Percentiles rank a stretch among this genome's conserved stretches.
Conservation (phyloP, 345 rosid genomes). For the Ricinus communis region DNA sequence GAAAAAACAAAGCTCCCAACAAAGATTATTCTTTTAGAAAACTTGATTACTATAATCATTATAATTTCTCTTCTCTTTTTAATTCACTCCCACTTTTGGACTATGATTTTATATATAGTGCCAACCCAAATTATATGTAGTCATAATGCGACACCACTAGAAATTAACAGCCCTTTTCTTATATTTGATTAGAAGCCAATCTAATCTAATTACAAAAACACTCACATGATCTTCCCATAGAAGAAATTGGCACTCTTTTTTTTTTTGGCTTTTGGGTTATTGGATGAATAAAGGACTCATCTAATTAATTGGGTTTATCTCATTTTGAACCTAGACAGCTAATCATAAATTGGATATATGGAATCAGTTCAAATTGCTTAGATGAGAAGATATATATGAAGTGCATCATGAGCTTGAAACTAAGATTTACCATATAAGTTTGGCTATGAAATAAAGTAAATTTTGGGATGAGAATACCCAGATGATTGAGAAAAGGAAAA, state of each 20-base stretch:
- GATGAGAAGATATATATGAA: not conserved
- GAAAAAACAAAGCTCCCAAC: constrained; percentile 18
- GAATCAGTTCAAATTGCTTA: not conserved
- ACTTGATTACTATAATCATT: constrained; percentile 38
- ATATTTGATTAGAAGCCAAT: not conserved
- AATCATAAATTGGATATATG: not conserved
- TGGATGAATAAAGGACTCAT: not conserved
- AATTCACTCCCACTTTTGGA: constrained; percentile 7
- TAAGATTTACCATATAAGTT: not conserved
- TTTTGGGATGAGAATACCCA: too few species aligned
- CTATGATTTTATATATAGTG: not conserved
- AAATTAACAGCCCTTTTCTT: not conserved
- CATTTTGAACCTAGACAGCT: not conserved
- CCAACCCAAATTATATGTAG: not conserved
- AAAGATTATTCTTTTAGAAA: constrained; percentile 35
- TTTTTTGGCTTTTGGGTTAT: too few species aligned
- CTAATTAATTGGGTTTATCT: not conserved
- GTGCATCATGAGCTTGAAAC: not conserved
- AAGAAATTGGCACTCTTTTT: not conserved
- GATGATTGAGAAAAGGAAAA: too few species aligned
- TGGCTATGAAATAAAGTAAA: too few species aligned
- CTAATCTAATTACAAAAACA: constrained; percentile 1
- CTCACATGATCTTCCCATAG: too few species aligned
- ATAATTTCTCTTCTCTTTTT: constrained; percentile 7
- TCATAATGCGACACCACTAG: not conserved